Conservation (phyloP, 2,329 filamentous ascomycete species). For the Fusarium irregulare region DNA sequence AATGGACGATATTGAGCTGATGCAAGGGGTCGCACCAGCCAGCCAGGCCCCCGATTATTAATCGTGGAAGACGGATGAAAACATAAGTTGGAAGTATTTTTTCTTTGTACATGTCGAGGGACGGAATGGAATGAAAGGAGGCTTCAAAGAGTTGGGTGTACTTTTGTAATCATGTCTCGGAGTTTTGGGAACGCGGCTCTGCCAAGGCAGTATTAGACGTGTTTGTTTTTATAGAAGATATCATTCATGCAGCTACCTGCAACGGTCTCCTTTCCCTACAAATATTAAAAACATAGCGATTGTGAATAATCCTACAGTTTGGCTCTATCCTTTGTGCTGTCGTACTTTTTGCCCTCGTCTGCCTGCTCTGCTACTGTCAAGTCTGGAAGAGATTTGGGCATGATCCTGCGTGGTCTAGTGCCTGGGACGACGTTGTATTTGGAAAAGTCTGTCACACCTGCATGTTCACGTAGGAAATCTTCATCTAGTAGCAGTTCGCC, state of each 20-base stretch:
- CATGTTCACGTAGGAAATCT: conserved; percentile 77
- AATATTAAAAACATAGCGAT: conserved; percentile 23
- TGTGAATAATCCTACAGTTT: conserved; percentile 52
- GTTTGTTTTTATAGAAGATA: conserved; percentile 39
- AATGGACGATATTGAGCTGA: conserved; percentile 73
- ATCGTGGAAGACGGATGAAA: neutral
- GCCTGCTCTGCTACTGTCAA: conserved; percentile 80
- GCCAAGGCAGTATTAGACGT: conserved; percentile 39
- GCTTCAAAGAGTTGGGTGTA: conserved; percentile 36
- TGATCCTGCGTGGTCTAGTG: conserved; percentile 75
- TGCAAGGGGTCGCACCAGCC: conserved; percentile 57
- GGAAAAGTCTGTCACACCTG: conserved; percentile 75
- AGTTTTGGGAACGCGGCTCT: conserved; percentile 37
- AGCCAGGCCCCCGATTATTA: conserved; percentile 54
- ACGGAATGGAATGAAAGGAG: conserved; percentile 11
- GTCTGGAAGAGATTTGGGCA: conserved; percentile 77
- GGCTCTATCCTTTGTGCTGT: conserved; percentile 65
- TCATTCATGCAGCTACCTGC: conserved; percentile 33
- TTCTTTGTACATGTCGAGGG: conserved; percentile 21
- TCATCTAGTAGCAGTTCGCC: conserved; percentile 81
- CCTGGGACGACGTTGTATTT: conserved; percentile 78
- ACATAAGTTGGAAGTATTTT: neutral
- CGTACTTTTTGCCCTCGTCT: conserved; percentile 78
- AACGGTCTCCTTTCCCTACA: conserved; percentile 19
- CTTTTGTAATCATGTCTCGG: conserved; percentile 37